Base-by-base conservation (phyloP, 2,329 filamentous ascomycete genomes). In the Exophiala sp. region DNA sequence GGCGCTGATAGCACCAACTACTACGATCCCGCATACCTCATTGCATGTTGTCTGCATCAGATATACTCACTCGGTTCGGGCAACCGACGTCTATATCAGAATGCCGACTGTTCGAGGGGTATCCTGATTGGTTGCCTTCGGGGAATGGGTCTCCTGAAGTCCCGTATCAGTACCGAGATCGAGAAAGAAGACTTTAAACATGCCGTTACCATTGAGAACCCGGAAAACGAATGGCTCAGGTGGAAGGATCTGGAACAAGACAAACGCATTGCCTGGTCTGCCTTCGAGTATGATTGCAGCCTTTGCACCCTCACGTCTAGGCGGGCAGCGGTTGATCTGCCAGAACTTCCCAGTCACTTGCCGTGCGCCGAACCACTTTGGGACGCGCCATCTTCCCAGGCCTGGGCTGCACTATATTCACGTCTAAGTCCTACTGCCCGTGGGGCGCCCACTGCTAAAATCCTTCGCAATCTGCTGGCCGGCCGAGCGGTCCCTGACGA, bases 241-340 rank as follows among this genome's bases (percentile, higher is more conserved):
- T 56, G 53, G 53, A 52, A 50, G 27, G 53, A 53, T 30, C 46
- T 50, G 16, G 49, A 56, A 34, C 50, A 56, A 21, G 53, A 50
- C 18, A 50, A 50, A 24, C 50, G 53, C 6, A 49, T 56, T 24
- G 50, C 53, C 16, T 56, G 53, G 53, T 52, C 53, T 29, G 43
- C 47, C 4, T 56, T 56, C 37, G 53, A 56, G 24, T 56, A 56
- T 39, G 53, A 56, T 23, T 56, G 53, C 44, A 56, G 50, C 43
- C 48, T 56, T 6, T 53, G 53, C 37, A 56, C 53, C 6, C 21
- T 56, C 35, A 56, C 53, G 11, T 45, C 50, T 4, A 49, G 43
- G 22, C 43, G 53, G 30, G 53, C 50, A n/a, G 53, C 53, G 9
- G 50, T 53, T 35, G 53, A 56, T 27, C 39, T 56, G 5, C 43